These are phyloP conservation scores for Venturiaceae sp. DNA, from an alignment of 2,329 filamentous ascomycete species.

Conservation along the genomic window DNA sequence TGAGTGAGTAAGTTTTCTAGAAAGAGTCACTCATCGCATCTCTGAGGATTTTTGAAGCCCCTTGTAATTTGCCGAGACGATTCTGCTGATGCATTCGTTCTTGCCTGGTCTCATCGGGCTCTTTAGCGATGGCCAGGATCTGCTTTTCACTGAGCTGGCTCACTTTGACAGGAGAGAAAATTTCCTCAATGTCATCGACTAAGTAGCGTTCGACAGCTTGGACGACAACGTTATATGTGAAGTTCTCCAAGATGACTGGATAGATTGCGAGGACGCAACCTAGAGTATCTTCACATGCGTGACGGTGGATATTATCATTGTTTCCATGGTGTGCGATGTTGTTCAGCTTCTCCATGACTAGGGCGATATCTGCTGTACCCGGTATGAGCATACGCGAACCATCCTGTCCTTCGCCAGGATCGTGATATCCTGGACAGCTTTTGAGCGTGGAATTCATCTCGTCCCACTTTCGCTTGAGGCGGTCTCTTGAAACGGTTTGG, in stretches of 20 bases:
- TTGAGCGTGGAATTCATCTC: neutral
- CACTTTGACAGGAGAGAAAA: constrained; percentile 22
- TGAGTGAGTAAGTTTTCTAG: too few relatives aligned
- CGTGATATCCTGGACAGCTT: too few relatives aligned
- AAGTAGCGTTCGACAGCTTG: constrained; percentile 30
- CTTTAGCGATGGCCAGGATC: constrained; percentile 22
- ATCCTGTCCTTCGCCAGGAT: neutral
- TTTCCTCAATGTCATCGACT: constrained; percentile 18
- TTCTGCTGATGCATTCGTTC: constrained; percentile 19
- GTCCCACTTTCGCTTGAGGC: neutral
- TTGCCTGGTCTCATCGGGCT: constrained; percentile 19
- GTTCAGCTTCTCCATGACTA: neutral
- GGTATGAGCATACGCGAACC: neutral
- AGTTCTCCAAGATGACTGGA: constrained; percentile 26
- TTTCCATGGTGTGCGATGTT: constrained; percentile 7
- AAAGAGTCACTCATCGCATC: constrained; percentile 16
- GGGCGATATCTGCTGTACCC: neutral
- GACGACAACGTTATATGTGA: constrained; percentile 23
- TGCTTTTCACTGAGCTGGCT: constrained; percentile 22
- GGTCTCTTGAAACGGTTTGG: constrained; percentile 22
- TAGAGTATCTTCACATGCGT: constrained; percentile 24
- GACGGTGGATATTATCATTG: constrained; percentile 21
- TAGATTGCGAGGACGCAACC: constrained; percentile 26
- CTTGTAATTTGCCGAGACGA: constrained; percentile 23
- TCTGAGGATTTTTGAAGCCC: constrained; percentile 22